Evolutionary conservation across 2,329 filamentous ascomycete genomes (phyloP).

Genomic region (Harringtonia lauricola): DNA sequence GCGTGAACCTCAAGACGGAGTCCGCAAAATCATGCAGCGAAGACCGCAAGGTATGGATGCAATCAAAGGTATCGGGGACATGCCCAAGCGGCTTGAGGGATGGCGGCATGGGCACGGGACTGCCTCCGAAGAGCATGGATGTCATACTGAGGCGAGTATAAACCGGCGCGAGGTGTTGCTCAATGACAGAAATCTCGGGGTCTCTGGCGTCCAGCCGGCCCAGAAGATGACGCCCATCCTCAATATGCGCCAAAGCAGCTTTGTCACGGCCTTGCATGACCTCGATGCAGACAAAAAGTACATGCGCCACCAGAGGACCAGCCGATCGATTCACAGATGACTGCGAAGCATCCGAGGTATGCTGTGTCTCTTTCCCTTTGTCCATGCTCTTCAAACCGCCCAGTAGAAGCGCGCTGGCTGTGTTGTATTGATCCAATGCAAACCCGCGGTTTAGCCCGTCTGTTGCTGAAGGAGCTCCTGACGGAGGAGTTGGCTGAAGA

Average conservation of each 20-base stretch:
- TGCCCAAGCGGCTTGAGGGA: constrained; percentile 17
- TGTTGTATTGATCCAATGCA: constrained; percentile 12
- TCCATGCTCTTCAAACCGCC: constrained; percentile 2
- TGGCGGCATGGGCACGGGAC: constrained; percentile 23
- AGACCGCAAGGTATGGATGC: constrained; percentile 18
- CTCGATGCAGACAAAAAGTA: constrained; percentile 36
- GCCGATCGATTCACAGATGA: background rate
- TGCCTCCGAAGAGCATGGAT: constrained; percentile 27
- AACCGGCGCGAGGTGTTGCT: constrained; percentile 29
- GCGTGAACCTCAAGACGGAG: constrained; percentile 2
- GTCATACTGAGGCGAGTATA: constrained; percentile 30
- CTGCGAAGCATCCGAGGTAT: background rate
- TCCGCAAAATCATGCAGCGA: constrained; percentile 20
- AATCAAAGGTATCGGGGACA: constrained; percentile 22
- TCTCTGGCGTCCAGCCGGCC: constrained; percentile 18
- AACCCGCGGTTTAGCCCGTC: background rate
- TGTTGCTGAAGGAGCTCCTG: background rate
- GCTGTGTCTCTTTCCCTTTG: background rate
- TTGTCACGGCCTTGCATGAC: constrained; percentile 38
- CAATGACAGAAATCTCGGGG: constrained; percentile 25
- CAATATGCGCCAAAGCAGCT: constrained; percentile 32
- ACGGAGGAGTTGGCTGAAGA: background rate
- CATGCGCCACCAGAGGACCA: constrained; percentile 8
- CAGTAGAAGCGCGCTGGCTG: constrained; percentile 7
- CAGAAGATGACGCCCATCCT: constrained; percentile 30